These are phyloP conservation scores for Inga laurina DNA, from an alignment of 306 rosid genomes.

Conservation along the genomic window DNA sequence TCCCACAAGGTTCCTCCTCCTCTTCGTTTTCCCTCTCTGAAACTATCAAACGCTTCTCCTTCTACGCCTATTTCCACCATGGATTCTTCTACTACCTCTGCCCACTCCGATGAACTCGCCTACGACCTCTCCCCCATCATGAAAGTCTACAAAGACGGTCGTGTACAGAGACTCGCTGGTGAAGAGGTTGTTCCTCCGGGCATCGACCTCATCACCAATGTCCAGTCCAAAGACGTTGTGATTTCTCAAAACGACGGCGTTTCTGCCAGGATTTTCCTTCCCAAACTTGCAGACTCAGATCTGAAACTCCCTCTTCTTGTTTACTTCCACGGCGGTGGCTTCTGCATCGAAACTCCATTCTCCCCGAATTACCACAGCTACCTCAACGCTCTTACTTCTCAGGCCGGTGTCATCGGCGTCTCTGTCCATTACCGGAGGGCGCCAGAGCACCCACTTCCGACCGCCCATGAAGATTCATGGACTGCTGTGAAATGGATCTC, in stretches of 20 bases:
- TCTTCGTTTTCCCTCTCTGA: neutral
- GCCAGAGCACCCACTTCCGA: constrained; percentile 73
- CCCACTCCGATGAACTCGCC: constrained; percentile 21
- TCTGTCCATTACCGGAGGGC: constrained; percentile 72
- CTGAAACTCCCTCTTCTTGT: constrained; percentile 65
- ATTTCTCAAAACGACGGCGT: constrained; percentile 56
- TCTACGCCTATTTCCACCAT: neutral
- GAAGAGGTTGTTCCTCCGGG: constrained; percentile 45
- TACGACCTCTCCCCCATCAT: constrained; percentile 54
- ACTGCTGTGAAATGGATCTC: constrained; percentile 60
- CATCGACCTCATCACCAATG: constrained; percentile 49
- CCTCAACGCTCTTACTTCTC: constrained; percentile 43
- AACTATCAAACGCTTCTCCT: neutral
- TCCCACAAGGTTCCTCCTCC: neutral
- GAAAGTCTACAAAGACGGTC: constrained; percentile 67
- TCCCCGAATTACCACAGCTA: constrained; percentile 54
- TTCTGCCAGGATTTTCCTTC: constrained; percentile 59
- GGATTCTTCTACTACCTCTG: constrained; percentile 32
- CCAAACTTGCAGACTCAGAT: constrained; percentile 31
- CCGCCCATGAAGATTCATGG: constrained; percentile 70
- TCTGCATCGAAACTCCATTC: constrained; percentile 62
- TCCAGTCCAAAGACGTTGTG: constrained; percentile 64
- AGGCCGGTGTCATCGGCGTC: constrained; percentile 49
- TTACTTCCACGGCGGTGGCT: constrained; percentile 78
- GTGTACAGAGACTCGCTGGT: constrained; percentile 44